Percentiles rank a stretch among this genome's conserved stretches.
phyloP scores from a whole-genome alignment of 768 basidiomycete genomes.

The Tylopilus balloui region DNA sequence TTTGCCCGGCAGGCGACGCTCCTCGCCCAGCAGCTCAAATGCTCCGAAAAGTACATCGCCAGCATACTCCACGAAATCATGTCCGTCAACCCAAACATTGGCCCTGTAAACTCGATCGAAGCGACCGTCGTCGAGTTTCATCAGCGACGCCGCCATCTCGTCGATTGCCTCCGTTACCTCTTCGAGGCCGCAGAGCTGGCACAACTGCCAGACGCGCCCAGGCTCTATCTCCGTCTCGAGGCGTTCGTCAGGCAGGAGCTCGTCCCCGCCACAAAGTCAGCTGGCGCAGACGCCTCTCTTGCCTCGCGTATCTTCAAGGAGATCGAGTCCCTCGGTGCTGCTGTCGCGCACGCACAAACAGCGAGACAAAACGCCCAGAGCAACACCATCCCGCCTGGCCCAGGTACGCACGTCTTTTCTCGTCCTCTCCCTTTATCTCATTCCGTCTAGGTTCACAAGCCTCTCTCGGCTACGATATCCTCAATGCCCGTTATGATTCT shows the following conservation, averaged over 20 bases:
- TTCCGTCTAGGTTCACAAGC: slow-evolving; percentile 36
- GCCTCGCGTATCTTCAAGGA: slow-evolving; percentile 56
- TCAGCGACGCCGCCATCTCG: slow-evolving; percentile 60
- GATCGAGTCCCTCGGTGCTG: slow-evolving; percentile 54
- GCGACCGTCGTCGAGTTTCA: slow-evolving; percentile 65
- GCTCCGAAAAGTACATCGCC: slow-evolving; percentile 79
- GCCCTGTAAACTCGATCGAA: slow-evolving; percentile 56
- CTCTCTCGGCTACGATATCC: slow-evolving; percentile 59
- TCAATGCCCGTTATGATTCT: slow-evolving; percentile 65
- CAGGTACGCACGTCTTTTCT: slow-evolving; percentile 37
- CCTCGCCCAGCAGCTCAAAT: slow-evolving; percentile 74
- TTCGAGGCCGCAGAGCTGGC: slow-evolving; percentile 56
- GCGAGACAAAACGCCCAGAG: slow-evolving; percentile 57
- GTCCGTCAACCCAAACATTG: slow-evolving; percentile 59
- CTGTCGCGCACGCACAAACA: slow-evolving; percentile 49
- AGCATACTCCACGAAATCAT: slow-evolving; percentile 62
- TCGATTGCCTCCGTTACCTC: slow-evolving; percentile 66
- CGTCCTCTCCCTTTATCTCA: background rate
- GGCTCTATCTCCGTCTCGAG: slow-evolving; percentile 49
- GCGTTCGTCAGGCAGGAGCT: slow-evolving; percentile 55
- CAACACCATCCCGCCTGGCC: slow-evolving; percentile 51
- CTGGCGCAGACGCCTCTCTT: slow-evolving; percentile 41
- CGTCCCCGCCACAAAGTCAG: slow-evolving; percentile 34
- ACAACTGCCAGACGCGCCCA: slow-evolving; percentile 39
- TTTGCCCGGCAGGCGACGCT: slow-evolving; percentile 75